A percentile compares a stretch with the other conserved stretches of the same genome.
Evolutionary conservation across 2,329 filamentous ascomycete species (phyloP).

Genomic region (Cladophialophora exuberans): DNA sequence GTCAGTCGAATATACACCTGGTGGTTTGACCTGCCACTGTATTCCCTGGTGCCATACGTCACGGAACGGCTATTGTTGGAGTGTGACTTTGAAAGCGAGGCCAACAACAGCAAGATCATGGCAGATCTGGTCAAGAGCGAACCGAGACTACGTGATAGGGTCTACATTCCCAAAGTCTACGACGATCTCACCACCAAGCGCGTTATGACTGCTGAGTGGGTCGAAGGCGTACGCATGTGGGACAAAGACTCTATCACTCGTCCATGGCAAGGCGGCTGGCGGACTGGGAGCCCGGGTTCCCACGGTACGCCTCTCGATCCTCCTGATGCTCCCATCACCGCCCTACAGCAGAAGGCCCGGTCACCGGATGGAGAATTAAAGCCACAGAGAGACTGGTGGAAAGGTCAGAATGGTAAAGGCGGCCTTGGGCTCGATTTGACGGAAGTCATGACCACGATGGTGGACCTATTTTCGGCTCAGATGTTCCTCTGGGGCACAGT

Average conservation of each 20-base stretch:
- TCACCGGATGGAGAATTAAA: conserved; percentile 66
- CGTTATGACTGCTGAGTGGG: conserved; percentile 95
- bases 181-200: conserved; percentile 78
- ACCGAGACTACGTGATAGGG: conserved; percentile 72
- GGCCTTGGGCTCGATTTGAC: conserved; percentile 81
- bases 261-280: conserved; percentile 77
- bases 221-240: conserved; percentile 91
- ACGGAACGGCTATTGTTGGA: conserved; percentile 89
- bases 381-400: conserved; percentile 79
- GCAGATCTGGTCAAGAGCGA: conserved; percentile 74
- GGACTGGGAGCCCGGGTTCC: conserved; percentile 76
- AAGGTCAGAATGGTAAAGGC: conserved; percentile 70
- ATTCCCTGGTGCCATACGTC: conserved; percentile 88
- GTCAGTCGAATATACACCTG: conserved; percentile 81
- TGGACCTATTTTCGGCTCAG: conserved; percentile 94
- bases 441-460: conserved; percentile 94
- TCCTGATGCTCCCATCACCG: conserved; percentile 39
- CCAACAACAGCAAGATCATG: conserved; percentile 85
- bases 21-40: conserved; percentile 92
- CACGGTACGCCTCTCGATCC: conserved; percentile 65
- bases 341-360: conserved; percentile 52
- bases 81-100: conserved; percentile 93
- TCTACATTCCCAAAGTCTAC: conserved; percentile 88
- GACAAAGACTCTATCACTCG: conserved; percentile 80
- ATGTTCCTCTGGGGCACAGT: conserved; percentile 97